Evolutionary conservation across 2,329 filamentous ascomycete species (phyloP), one percentile per base, ranked within the genome.

Genomic region (Alternaria arborescens): DNA sequence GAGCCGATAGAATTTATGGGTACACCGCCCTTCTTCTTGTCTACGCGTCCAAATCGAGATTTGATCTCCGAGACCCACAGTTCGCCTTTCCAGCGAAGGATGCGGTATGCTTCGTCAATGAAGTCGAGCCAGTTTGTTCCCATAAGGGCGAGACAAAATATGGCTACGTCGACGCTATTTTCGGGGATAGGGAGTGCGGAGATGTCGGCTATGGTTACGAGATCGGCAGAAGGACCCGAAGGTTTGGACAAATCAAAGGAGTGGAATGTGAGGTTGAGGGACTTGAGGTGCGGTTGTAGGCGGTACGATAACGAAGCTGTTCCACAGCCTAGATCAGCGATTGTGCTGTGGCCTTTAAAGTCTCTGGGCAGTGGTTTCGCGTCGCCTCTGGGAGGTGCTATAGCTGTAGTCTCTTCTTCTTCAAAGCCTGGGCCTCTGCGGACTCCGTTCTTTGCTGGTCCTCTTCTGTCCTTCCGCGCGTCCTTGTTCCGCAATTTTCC

Each of bases 61-160:
- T 98, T 98, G 80, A 99, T 97, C 82, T 99, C 95, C 48, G 93
- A 92, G 52, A 99, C 87, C 95, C 95, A 99, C 55, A 97, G 88
- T 83, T 99, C 95, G 68, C 95, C 95, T 75, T 95, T 94, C 87
- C 93, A 94, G 74, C 93, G 90, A 63, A 99, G 86, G 52, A 98
- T 85, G 55, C 95, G 89, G 83, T 93, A 97, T 14, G 94, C 94
- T 82, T 99, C 95, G 80, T 98, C 95, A 72, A 99, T 87, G 77
- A 99, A 98, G 71, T 93, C 89, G 54, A 97, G 87, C 94, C 95
- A 99, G 82, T 99, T 99, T 56, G 95, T 99, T 74, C 95, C 95
- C 95, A 99, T 99, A 60, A 99, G 87, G 51, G 94, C 95, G 32
- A 99, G 86, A 79, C 95, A 99, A 83, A 98, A 98, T 69, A 99